phyloP scores from a whole-genome alignment of 441 rosid genomes.

The Gossypium trilobum region DNA sequence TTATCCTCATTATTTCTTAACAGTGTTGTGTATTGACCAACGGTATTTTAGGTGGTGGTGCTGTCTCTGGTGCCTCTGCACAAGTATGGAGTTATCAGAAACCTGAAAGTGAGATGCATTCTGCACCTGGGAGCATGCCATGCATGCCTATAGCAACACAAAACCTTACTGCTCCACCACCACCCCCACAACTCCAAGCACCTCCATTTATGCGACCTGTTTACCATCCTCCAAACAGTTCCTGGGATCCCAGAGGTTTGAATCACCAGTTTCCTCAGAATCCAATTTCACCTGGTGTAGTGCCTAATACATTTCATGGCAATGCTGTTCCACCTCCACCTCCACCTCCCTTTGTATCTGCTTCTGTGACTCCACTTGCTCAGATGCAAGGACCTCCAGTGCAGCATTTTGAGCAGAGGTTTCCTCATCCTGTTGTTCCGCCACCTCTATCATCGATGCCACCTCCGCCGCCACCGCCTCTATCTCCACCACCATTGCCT shows the following conservation, averaged over 20 bases:
- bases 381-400: conserved; percentile 58
- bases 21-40: conserved; percentile 22
- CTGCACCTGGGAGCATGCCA: conserved; percentile 51
- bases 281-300: conserved; percentile 43
- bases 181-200: conserved; percentile 59
- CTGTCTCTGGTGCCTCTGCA: conserved; percentile 27
- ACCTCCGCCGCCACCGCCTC: conserved; percentile 45
- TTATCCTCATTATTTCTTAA: background rate
- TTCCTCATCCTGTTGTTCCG: conserved; percentile 41
- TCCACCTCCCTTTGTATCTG: conserved; percentile 50
- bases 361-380: conserved; percentile 69
- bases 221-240: conserved; percentile 52
- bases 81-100: conserved; percentile 40
- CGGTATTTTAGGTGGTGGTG: conserved; percentile 26
- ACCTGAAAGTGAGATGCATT: conserved; percentile 30
- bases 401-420: conserved; percentile 55
- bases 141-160: conserved; percentile 44
- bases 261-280: conserved; percentile 47
- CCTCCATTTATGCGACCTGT: conserved; percentile 60
- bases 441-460: conserved; percentile 42
- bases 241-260: conserved; percentile 69
- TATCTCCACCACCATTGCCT: conserved; percentile 57
- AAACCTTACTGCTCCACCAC: conserved; percentile 51
- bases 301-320: conserved; percentile 43
- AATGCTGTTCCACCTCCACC: conserved; percentile 37